phyloP scores from a whole-genome alignment of 345 rosid species.

The Euclidium syriacum region DNA sequence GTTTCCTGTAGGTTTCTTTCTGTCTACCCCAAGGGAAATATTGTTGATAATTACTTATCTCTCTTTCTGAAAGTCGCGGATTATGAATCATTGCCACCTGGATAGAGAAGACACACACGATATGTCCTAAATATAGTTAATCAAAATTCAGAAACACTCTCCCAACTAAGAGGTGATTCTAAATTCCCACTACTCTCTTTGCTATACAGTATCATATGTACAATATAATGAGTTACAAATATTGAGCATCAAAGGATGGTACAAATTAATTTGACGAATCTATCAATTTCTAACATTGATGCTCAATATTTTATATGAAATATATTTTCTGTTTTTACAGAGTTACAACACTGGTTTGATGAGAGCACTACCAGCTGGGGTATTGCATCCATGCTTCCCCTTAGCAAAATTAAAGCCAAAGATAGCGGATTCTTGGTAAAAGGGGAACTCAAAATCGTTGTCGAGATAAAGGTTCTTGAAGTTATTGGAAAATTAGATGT shows the following conservation, averaged over 20 bases:
- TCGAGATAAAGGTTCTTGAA: conserved; percentile 38
- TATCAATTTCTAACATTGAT: too few species aligned
- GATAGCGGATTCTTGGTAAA: conserved; percentile 53
- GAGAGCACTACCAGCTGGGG: conserved; percentile 71
- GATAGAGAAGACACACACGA: conserved; percentile 69
- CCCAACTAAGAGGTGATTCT: conserved; percentile 65
- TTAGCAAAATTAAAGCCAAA: conserved; percentile 35
- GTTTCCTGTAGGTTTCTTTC: too few species aligned
- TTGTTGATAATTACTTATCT: conserved; percentile 57
- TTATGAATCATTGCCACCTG: conserved; percentile 50
- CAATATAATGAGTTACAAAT: too few species aligned
- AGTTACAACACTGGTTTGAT: conserved; percentile 58
- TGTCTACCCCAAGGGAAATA: conserved; percentile 44
- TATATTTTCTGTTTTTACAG: too few species aligned
- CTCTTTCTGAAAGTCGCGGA: conserved; percentile 73
- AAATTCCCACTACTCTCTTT: too few species aligned
- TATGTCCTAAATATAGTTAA: conserved; percentile 59
- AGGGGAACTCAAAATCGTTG: conserved; percentile 54
- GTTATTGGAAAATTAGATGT: background rate
- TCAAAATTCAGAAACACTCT: conserved; percentile 41
- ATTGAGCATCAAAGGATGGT: too few species aligned
- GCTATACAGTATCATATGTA: too few species aligned
- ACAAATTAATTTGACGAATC: too few species aligned
- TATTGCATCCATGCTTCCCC: conserved; percentile 67
- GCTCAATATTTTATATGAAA: too few species aligned